Evolutionary conservation across 192 early-diverging fungal genomes (phyloP), one percentile per base, ranked within the genome.

Genomic region (Podila verticillata): DNA sequence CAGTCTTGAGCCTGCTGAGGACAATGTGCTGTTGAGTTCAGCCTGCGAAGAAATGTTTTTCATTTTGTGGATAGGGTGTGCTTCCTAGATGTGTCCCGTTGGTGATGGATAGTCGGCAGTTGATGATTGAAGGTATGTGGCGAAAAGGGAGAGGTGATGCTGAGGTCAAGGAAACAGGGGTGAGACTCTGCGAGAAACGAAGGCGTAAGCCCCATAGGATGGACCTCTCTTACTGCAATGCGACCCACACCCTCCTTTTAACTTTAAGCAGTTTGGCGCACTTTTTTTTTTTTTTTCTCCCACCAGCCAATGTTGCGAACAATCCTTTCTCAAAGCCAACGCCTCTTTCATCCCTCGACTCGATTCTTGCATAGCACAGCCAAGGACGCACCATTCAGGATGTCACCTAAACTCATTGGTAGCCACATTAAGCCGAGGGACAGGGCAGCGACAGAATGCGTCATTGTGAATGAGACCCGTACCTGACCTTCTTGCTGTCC

Each of bases 331-430:
- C 39, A 44, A 44, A 44, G 39, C 39, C 39, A 44, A 17, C 39
- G 39, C 39, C 15, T 44, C 39, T 15, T 44, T 44, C 39, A 3
- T 44, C 39, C 39, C 17, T 44, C 39, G 39, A 44, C 39, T 44
- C 39, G 26, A 57, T n/a, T n/a, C 54, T 57, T 57, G 22, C 54
- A 57, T 17, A 7, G n/a, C 54, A 57, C n/a, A n/a, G 26, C 54
- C 26, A 24, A 28, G 22, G 30, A 30, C 28, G 28, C 56, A 57
- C n/a, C 28, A 59, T 2, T 29, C 24, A 59, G 48, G 48, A 74
- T 74, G 72, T 35, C 72, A 4, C 72, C 72, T 28, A 66, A 65
- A 56, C 72, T 74, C 72, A 74, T 74, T 13, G 72, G 72, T 74
- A 28, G 54, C 48, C 32, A 22, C 44, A 35, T 70, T 39, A 32